Evolutionary conservation across 2,329 filamentous ascomycete species (phyloP).

Genomic region (Falciphora oryzae): DNA sequence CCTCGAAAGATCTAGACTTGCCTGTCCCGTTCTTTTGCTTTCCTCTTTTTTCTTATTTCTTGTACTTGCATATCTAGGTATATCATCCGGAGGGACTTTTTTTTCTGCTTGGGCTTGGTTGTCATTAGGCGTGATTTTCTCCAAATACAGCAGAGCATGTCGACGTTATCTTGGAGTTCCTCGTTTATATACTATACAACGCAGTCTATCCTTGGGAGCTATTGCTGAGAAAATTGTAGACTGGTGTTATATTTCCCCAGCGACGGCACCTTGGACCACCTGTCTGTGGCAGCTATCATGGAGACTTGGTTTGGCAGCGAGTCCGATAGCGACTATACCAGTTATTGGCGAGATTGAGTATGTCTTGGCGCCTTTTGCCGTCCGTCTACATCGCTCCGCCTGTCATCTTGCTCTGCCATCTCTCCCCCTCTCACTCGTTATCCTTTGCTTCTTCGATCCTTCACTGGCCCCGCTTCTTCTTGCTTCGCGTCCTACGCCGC

Average conservation of each 20-base stretch:
- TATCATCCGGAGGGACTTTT: background rate
- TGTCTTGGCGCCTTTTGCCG: slow-evolving; percentile 32
- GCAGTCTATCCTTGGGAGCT: no score
- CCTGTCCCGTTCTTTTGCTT: background rate
- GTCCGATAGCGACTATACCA: slow-evolving; percentile 97
- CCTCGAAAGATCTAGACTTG: background rate
- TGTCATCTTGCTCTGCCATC: background rate
- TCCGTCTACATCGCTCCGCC: background rate
- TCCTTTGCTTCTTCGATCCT: background rate
- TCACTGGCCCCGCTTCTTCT: slow-evolving; percentile 2
- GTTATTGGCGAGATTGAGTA: slow-evolving; percentile 99
- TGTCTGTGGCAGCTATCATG: no score
- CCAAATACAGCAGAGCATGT: background rate
- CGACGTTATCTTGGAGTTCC: no score
- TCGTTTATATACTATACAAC: no score
- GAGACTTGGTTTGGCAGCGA: slow-evolving; percentile 98
- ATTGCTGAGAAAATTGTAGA: no score
- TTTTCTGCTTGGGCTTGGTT: background rate
- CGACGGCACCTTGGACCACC: no score
- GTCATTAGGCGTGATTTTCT: background rate
- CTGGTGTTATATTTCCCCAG: no score
- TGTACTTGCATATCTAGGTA: background rate
- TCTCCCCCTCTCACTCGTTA: no score
- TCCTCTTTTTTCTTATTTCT: background rate
- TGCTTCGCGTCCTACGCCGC: background rate